phyloP scores from a whole-genome alignment of 2,329 filamentous ascomycete genomes.

The Clarireedia hainanense region DNA sequence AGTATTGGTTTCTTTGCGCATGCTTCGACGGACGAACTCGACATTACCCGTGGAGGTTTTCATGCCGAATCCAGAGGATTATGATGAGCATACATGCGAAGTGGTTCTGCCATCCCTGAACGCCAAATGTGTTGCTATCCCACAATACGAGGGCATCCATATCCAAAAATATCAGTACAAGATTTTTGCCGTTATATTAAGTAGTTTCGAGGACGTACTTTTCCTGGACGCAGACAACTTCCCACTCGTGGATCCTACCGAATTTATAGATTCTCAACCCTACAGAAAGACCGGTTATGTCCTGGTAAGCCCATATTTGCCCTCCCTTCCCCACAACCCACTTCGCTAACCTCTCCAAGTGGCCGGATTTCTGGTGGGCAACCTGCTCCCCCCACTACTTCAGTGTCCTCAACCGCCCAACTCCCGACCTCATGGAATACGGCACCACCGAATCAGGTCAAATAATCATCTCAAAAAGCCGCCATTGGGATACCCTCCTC shows the following conservation, averaged over 20 bases:
- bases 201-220: slow-evolving; percentile 40
- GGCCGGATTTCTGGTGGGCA: slow-evolving; percentile 40
- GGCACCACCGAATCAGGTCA: slow-evolving; percentile 37
- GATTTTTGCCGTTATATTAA: slow-evolving; percentile 39
- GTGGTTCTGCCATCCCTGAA: slow-evolving; percentile 31
- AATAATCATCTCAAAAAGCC: slow-evolving; percentile 36
- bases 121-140: slow-evolving; percentile 34
- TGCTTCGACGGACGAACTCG: slow-evolving; percentile 33
- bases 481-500: slow-evolving; percentile 36
- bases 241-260: slow-evolving; percentile 34
- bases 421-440: slow-evolving; percentile 20
- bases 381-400: slow-evolving; percentile 33
- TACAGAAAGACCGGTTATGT: slow-evolving; percentile 35
- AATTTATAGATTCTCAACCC: slow-evolving; percentile 34
- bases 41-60: slow-evolving; percentile 35
- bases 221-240: slow-evolving; percentile 41
- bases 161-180: slow-evolving; percentile 41
- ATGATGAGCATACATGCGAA: slow-evolving; percentile 31
- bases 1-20: slow-evolving; percentile 32
- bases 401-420: slow-evolving; percentile 25
- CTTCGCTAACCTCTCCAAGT: slow-evolving; percentile 16
- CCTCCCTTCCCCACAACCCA: not conserved
- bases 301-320: slow-evolving; percentile 11
- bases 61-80: slow-evolving; percentile 30
- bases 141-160: slow-evolving; percentile 30